Percentiles rank a stretch among this genome's conserved stretches.
Evolutionary conservation across 768 basidiomycete species (phyloP).

Genomic region (Amanita thiersii): DNA sequence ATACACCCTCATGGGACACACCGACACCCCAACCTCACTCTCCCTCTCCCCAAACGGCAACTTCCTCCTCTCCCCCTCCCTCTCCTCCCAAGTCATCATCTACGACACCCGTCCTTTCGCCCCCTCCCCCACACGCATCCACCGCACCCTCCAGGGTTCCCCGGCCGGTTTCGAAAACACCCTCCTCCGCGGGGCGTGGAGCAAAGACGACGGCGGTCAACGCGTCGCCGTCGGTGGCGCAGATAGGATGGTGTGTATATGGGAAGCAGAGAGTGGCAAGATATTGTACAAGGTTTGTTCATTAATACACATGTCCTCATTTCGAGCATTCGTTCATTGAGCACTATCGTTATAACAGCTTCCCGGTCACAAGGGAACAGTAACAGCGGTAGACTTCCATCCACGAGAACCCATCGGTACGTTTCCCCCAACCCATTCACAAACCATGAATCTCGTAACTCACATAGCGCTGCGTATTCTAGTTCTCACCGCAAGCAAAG

Average conservation of each 20-base stretch:
- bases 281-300: slow-evolving; percentile 67
- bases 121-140: slow-evolving; percentile 70
- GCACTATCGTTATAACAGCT: slow-evolving; percentile 35
- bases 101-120: slow-evolving; percentile 95
- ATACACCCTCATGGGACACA: slow-evolving; percentile 76
- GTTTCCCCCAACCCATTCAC: slow-evolving; percentile 20
- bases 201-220: slow-evolving; percentile 72
- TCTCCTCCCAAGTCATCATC: slow-evolving; percentile 84
- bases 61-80: slow-evolving; percentile 83
- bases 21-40: slow-evolving; percentile 92
- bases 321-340: not conserved
- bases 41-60: slow-evolving; percentile 82
- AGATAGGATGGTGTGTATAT: slow-evolving; percentile 78
- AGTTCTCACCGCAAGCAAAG: slow-evolving; percentile 93
- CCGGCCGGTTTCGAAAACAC: slow-evolving; percentile 94
- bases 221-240: slow-evolving; percentile 87
- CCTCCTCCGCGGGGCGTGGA: slow-evolving; percentile 82
- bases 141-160: slow-evolving; percentile 73
- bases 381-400: slow-evolving; percentile 93
- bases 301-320: not conserved
- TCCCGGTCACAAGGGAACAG: slow-evolving; percentile 95
- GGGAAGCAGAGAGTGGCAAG: slow-evolving; percentile 76
- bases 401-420: slow-evolving; percentile 91
- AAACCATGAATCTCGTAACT: not conserved
- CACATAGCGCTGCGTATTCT: slow-evolving; percentile 7